Percentiles rank a stretch among this genome's conserved stretches.
Conservation (phyloP, 2,329 filamentous ascomycete species). For the Bipolaris cookei region DNA sequence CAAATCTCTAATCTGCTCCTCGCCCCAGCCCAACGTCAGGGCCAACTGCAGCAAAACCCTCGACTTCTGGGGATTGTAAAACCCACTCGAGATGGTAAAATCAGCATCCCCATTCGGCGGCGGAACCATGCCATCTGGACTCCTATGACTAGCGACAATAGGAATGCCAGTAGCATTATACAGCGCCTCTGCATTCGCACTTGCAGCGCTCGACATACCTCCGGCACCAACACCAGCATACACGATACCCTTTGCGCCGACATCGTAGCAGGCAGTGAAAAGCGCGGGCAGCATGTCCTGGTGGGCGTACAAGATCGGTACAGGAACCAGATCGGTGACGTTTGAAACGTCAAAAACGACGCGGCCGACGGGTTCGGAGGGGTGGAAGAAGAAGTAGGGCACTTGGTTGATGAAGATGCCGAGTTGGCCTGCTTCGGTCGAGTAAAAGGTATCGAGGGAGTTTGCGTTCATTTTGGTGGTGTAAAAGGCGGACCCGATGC, state of each 20-base stretch:
- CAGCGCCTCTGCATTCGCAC: conserved; percentile 51
- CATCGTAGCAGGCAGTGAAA: conserved; percentile 56
- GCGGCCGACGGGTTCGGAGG: conserved; percentile 54
- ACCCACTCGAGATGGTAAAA: conserved; percentile 56
- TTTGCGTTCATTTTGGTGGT: conserved; percentile 68
- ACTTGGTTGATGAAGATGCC: conserved; percentile 65
- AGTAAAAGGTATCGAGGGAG: conserved; percentile 67
- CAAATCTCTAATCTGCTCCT: conserved; percentile 54
- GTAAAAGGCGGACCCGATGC: conserved; percentile 65
- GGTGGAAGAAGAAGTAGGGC: conserved; percentile 66
- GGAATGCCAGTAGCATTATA: conserved; percentile 56
- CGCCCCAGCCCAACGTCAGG: conserved; percentile 36
- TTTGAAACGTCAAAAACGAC: conserved; percentile 50
- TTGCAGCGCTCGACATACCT: conserved; percentile 46
- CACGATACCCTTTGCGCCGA: conserved; percentile 62
- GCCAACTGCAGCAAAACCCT: conserved; percentile 58
- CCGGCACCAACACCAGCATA: conserved; percentile 64
- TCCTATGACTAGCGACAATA: conserved; percentile 60
- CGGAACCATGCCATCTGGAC: conserved; percentile 61
- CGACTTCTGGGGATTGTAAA: conserved; percentile 63
- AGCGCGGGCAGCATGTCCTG: conserved; percentile 59
- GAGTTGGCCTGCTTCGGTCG: conserved; percentile 60
- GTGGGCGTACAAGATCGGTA: conserved; percentile 64
- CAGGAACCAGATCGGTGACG: conserved; percentile 60
- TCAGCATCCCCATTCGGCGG: conserved; percentile 18